phyloP scores from a whole-genome alignment of 2,329 filamentous ascomycete genomes.

The Arthroderma sp. region DNA sequence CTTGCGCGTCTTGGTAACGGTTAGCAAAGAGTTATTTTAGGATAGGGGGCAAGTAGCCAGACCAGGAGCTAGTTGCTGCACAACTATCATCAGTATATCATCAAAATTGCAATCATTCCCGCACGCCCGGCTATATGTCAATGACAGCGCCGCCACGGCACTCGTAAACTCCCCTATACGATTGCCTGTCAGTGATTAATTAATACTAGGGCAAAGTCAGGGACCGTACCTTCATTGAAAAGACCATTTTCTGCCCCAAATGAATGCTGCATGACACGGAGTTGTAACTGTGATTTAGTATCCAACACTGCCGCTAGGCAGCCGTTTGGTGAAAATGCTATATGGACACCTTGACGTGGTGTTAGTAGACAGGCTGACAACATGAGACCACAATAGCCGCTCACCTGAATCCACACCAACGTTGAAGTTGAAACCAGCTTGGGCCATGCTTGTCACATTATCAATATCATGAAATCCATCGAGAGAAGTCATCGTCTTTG shows the following conservation, averaged over 20 bases:
- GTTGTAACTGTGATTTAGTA: slow-evolving; percentile 25
- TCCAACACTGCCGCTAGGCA: slow-evolving; percentile 28
- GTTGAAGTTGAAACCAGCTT: slow-evolving; percentile 61
- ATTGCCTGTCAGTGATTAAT: neutral
- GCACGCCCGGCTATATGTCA: slow-evolving; percentile 38
- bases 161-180: slow-evolving; percentile 31
- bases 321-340: slow-evolving; percentile 32
- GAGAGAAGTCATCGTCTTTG: slow-evolving; percentile 56
- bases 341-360: slow-evolving; percentile 19
- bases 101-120: slow-evolving; percentile 45
- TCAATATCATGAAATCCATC: slow-evolving; percentile 51
- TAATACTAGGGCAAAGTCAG: neutral
- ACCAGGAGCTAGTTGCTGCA: slow-evolving; percentile 36
- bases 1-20: slow-evolving; percentile 31
- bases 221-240: slow-evolving; percentile 25
- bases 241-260: slow-evolving; percentile 24
- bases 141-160: slow-evolving; percentile 48
- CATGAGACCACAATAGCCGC: neutral
- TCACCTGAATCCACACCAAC: neutral
- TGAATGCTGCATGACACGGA: slow-evolving; percentile 28
- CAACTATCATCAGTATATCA: slow-evolving; percentile 55
- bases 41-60: slow-evolving; percentile 13
- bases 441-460: slow-evolving; percentile 55
- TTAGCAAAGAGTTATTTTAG: neutral
- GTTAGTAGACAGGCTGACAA: neutral